Percentiles rank a stretch among this genome's conserved stretches.
phyloP scores from a whole-genome alignment of 2,329 filamentous ascomycete genomes.

The Periconia digitata region DNA sequence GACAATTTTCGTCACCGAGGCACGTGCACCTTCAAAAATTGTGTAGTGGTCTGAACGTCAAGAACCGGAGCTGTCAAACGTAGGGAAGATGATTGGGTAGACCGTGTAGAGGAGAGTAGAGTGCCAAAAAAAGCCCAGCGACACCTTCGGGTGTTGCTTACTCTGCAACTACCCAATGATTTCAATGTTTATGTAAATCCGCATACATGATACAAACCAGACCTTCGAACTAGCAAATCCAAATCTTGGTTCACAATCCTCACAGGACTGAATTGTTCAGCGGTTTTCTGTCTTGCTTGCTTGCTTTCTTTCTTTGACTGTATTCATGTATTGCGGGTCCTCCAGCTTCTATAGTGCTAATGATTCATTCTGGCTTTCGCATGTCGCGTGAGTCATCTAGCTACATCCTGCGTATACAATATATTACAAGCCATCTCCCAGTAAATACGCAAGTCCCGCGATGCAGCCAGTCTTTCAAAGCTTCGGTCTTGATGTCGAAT shows the following conservation, averaged over 20 bases:
- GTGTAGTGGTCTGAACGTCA: background rate
- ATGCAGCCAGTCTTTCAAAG: slow-evolving; percentile 16
- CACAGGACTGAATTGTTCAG: too few species aligned
- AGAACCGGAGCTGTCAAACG: background rate
- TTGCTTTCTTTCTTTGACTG: too few species aligned
- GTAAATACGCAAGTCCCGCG: too few species aligned
- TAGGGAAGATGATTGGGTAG: background rate
- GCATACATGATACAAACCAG: too few species aligned
- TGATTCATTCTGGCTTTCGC: background rate
- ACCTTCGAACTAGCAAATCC: too few species aligned
- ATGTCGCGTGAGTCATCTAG: background rate
- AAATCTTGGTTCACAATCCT: too few species aligned
- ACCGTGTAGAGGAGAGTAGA: background rate
- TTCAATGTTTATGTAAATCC: too few species aligned
- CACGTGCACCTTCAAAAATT: slow-evolving; percentile 17
- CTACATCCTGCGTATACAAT: background rate
- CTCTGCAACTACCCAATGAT: background rate
- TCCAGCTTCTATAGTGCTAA: background rate
- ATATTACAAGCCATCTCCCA: background rate
- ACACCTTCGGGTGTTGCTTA: background rate
- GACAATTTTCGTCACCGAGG: slow-evolving; percentile 18
- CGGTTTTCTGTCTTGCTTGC: too few species aligned
- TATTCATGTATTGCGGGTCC: too few species aligned
- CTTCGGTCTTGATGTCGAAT: slow-evolving; percentile 24
- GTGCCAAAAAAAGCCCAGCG: background rate